These are phyloP conservation scores for Boletus rufocinnamomeus DNA, from an alignment of 768 basidiomycete species.

Conservation along the genomic window DNA sequence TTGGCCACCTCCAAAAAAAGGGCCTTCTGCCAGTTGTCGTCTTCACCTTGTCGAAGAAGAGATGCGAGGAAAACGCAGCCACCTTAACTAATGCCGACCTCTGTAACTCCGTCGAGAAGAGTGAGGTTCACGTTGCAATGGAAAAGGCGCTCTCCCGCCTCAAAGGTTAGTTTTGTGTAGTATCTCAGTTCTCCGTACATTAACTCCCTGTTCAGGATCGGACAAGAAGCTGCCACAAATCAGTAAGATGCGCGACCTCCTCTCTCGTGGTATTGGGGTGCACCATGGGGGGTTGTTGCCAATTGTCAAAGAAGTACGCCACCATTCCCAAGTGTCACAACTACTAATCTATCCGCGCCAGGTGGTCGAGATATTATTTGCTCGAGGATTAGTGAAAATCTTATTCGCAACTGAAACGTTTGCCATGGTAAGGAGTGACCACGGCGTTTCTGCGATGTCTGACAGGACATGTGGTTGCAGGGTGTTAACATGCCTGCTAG, in stretches of 20 bases:
- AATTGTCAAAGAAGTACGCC: conserved; percentile 88
- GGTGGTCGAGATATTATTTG: conserved; percentile 96
- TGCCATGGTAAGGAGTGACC: conserved; percentile 72
- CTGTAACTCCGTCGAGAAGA: conserved; percentile 89
- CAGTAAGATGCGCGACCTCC: conserved; percentile 80
- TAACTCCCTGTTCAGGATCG: conserved; percentile 54
- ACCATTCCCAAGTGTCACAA: not conserved
- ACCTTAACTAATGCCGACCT: conserved; percentile 88
- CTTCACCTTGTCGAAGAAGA: conserved; percentile 96
- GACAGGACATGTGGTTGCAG: conserved; percentile 41
- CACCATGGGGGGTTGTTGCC: conserved; percentile 97
- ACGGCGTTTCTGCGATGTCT: conserved; percentile 9
- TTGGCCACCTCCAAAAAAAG: conserved; percentile 84
- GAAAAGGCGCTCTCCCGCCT: conserved; percentile 89
- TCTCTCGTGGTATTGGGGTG: conserved; percentile 92
- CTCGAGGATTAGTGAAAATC: conserved; percentile 92
- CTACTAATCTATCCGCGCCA: conserved; percentile 35
- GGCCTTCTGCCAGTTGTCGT: conserved; percentile 89
- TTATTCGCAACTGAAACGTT: conserved; percentile 99
- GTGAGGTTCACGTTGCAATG: conserved; percentile 92
- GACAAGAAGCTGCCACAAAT: conserved; percentile 96
- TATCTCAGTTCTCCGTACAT: not conserved
- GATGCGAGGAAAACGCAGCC: conserved; percentile 94
- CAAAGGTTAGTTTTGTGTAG: conserved; percentile 61
- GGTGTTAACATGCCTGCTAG: conserved; percentile 99